These are phyloP conservation scores for Neofusicoccum parvum DNA, from an alignment of 2,329 filamentous ascomycete species.

Conservation along the genomic window DNA sequence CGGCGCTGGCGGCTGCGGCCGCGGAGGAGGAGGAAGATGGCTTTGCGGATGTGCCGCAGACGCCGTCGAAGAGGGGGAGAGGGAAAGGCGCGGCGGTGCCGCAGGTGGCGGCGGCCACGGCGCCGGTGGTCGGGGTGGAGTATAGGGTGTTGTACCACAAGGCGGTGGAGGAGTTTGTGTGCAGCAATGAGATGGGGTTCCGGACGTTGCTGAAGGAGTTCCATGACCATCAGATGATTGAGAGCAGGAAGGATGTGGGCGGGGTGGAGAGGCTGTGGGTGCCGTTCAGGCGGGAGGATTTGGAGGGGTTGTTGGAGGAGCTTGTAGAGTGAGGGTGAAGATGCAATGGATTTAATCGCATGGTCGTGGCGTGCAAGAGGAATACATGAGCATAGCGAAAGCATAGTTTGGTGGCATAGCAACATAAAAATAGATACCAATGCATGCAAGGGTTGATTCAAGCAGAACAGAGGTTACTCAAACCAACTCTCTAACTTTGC, in stretches of 20 bases:
- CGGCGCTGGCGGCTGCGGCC: slow-evolving; percentile 35
- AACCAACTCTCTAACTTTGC: too few relatives aligned
- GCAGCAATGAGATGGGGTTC: slow-evolving; percentile 94
- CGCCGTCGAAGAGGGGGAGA: slow-evolving; percentile 30
- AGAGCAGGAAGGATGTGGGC: slow-evolving; percentile 79
- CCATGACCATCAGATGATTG: slow-evolving; percentile 97
- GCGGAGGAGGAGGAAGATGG: slow-evolving; percentile 36
- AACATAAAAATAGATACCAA: background rate
- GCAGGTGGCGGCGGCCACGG: slow-evolving; percentile 31
- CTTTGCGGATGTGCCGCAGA: slow-evolving; percentile 27
- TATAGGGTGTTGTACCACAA: slow-evolving; percentile 93
- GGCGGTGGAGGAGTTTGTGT: slow-evolving; percentile 95
- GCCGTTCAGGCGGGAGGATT: slow-evolving; percentile 83
- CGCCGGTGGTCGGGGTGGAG: slow-evolving; percentile 68
- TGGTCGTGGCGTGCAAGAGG: too few relatives aligned
- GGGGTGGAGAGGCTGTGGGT: slow-evolving; percentile 85
- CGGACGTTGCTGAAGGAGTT: slow-evolving; percentile 94
- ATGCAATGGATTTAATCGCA: too few relatives aligned
- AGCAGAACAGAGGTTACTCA: too few relatives aligned
- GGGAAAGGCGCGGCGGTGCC: slow-evolving; percentile 25
- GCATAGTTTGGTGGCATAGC: background rate
- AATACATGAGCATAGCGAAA: background rate
- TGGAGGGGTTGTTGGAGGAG: slow-evolving; percentile 88
- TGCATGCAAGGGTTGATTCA: background rate
- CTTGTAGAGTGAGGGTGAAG: slow-evolving; percentile 37